Base-by-base conservation (phyloP, 257 asterid species). In the Scutellaria minor region DNA sequence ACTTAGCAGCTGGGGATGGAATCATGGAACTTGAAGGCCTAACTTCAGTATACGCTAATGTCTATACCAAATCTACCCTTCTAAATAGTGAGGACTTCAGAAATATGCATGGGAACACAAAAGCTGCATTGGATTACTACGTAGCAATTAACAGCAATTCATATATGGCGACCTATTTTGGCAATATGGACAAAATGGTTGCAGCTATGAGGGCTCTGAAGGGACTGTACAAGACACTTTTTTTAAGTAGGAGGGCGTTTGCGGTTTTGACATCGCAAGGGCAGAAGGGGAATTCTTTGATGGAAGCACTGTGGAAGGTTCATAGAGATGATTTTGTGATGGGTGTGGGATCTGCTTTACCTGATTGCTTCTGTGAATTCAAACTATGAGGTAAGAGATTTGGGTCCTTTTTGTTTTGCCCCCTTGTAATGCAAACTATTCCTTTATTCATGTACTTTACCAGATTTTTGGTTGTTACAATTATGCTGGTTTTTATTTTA, bases 181-280 rank as follows among this genome's bases (percentile, higher is more conserved):
- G 98, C 14, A 92, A 95, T 71, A 95, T 95, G 98, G 98, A 95
- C 77, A 95, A 92, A 84, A 95, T 95, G 97, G 99, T 92, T 62
- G 87, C 99, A 6, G 98, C 99, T 5, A 90, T 95, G 95, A 85
- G 99, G 51, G 96, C 91, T 59, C 62, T 87, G 15, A 85, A 83
- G 79, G 96, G 97, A 63, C 61, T 87, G 75, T 75, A 87, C 76
- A 86, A 66, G 74, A 92, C 96, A 1, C 82, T 95, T 53, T 89
- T 92, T 83, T 82, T 92, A 45, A 90, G 86, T 50, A 77, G 99
- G 86, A 84, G 86, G 65, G 88, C 75, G 0, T 95, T 87, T 69
- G 87, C 98, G 3, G 83, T 58, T 53, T 73, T 90, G 6, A 84
- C 81, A 60, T 76, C 89, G 3, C 84, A 84, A 79, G 96, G 96